phyloP scores from a whole-genome alignment of 2,329 filamentous ascomycete species.

The Verticillium longisporum region DNA sequence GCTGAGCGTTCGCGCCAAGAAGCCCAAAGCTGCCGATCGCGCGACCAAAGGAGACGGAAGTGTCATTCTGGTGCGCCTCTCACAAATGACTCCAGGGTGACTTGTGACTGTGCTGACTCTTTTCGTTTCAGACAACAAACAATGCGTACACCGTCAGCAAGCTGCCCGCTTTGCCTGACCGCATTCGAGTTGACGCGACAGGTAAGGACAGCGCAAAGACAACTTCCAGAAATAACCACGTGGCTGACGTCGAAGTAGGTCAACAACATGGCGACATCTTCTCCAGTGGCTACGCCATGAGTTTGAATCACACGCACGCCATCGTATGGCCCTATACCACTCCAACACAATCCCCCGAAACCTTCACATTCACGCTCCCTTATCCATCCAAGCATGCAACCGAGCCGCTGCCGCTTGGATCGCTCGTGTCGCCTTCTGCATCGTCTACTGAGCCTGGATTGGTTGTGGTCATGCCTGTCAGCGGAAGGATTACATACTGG shows the following conservation, averaged over 20 bases:
- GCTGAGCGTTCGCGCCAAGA: slow-evolving; percentile 54
- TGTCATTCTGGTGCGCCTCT: slow-evolving; percentile 50
- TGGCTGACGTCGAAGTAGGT: slow-evolving; percentile 29
- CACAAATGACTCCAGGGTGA: background rate
- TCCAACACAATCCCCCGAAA: slow-evolving; percentile 62
- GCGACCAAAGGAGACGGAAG: slow-evolving; percentile 61
- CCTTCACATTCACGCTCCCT: slow-evolving; percentile 74
- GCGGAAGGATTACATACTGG: slow-evolving; percentile 87
- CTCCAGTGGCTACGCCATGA: slow-evolving; percentile 67
- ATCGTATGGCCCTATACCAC: slow-evolving; percentile 84
- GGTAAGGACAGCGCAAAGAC: slow-evolving; percentile 40
- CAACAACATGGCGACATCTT: slow-evolving; percentile 61
- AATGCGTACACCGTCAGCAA: slow-evolving; percentile 81
- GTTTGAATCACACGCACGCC: slow-evolving; percentile 73
- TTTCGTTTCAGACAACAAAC: slow-evolving; percentile 62
- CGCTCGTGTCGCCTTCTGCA: slow-evolving; percentile 72
- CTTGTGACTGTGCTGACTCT: slow-evolving; percentile 4
- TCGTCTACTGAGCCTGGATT: slow-evolving; percentile 77
- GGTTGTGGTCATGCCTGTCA: slow-evolving; percentile 76
- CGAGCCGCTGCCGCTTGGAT: slow-evolving; percentile 74
- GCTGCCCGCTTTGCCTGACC: slow-evolving; percentile 73
- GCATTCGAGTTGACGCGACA: slow-evolving; percentile 58
- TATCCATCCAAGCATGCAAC: slow-evolving; percentile 58
- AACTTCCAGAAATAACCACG: background rate
- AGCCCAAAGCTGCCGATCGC: slow-evolving; percentile 55